A percentile compares a stretch with the other conserved stretches of the same genome.
These are phyloP conservation scores for Achlya hypogyna DNA, from an alignment of 352 stramenopile genomes.

Conservation along the genomic window DNA sequence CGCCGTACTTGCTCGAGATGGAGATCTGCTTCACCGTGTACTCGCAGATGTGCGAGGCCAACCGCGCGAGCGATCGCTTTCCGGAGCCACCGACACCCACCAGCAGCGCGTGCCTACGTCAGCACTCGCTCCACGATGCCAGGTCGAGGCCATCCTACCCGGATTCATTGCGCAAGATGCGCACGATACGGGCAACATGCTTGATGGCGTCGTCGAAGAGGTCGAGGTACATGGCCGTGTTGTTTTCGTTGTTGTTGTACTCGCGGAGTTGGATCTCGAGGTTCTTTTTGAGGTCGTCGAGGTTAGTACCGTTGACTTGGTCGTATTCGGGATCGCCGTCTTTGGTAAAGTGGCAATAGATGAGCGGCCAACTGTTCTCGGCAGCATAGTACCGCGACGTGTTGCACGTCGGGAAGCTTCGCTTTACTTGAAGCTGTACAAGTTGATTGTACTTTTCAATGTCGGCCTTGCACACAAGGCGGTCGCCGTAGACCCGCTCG, in stretches of 20 bases:
- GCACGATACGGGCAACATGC: slow-evolving; percentile 91
- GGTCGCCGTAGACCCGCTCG: slow-evolving; percentile 93
- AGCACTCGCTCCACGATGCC: not conserved
- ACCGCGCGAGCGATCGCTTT: slow-evolving; percentile 89
- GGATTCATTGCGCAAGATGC: slow-evolving; percentile 86
- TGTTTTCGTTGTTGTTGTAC: slow-evolving; percentile 95
- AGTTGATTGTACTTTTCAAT: slow-evolving; percentile 92
- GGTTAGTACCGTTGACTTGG: slow-evolving; percentile 82
- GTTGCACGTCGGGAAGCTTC: slow-evolving; percentile 89
- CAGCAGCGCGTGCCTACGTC: slow-evolving; percentile 82
- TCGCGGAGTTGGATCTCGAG: slow-evolving; percentile 86
- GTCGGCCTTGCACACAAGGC: slow-evolving; percentile 88
- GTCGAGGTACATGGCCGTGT: slow-evolving; percentile 94
- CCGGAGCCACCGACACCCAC: slow-evolving; percentile 91
- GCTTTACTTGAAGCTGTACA: slow-evolving; percentile 89
- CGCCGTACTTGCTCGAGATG: slow-evolving; percentile 90
- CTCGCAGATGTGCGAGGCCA: slow-evolving; percentile 91
- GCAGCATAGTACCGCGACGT: slow-evolving; percentile 88
- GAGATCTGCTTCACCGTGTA: slow-evolving; percentile 90
- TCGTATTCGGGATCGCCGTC: slow-evolving; percentile 91
- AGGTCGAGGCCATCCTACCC: slow-evolving; percentile 22
- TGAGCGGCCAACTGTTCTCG: slow-evolving; percentile 92
- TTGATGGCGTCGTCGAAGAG: slow-evolving; percentile 96
- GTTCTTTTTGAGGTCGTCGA: slow-evolving; percentile 84
- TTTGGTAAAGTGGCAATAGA: slow-evolving; percentile 95